Conservation (phyloP, 805 yeast genomes). For the Kazachstania bromeliacearum region DNA sequence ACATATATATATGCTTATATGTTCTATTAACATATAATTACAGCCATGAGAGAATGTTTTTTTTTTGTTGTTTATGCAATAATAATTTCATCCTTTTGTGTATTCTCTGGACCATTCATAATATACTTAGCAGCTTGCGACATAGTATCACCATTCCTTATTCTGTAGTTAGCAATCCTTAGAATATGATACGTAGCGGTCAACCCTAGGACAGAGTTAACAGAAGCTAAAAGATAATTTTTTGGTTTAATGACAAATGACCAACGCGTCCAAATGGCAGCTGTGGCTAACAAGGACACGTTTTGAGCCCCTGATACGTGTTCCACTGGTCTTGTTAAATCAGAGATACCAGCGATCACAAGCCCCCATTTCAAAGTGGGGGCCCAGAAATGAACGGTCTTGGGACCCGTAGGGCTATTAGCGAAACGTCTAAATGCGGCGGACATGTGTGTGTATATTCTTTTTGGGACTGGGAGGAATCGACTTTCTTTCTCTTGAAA, state of each 20-base stretch:
- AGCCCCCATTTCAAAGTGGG: conserved; percentile 81
- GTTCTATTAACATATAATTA: not conserved
- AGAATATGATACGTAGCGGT: conserved; percentile 82
- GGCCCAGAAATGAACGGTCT: conserved; percentile 94
- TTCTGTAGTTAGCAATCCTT: conserved; percentile 65
- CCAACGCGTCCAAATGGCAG: conserved; percentile 98
- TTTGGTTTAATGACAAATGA: conserved; percentile 87
- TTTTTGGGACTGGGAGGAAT: not conserved
- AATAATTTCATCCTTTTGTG: not conserved
- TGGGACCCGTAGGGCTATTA: conserved; percentile 89
- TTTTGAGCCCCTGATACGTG: conserved; percentile 70
- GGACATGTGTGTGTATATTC: conserved; percentile 15
- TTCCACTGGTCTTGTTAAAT: conserved; percentile 85
- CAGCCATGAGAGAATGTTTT: too few relatives aligned
- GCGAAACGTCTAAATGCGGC: conserved; percentile 54
- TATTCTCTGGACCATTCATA: conserved; percentile 36
- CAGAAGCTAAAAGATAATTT: conserved; percentile 81
- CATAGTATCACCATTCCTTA: conserved; percentile 51
- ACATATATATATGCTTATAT: not conserved
- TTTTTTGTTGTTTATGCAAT: not conserved
- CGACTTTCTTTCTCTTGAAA: not conserved
- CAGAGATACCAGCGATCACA: conserved; percentile 87
- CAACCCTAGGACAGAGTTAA: conserved; percentile 83
- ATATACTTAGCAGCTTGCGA: conserved; percentile 49
- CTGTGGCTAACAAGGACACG: conserved; percentile 77